Evolutionary conservation across 2,329 filamentous ascomycete species (phyloP).

Genomic region (Chaetomium globosum): DNA sequence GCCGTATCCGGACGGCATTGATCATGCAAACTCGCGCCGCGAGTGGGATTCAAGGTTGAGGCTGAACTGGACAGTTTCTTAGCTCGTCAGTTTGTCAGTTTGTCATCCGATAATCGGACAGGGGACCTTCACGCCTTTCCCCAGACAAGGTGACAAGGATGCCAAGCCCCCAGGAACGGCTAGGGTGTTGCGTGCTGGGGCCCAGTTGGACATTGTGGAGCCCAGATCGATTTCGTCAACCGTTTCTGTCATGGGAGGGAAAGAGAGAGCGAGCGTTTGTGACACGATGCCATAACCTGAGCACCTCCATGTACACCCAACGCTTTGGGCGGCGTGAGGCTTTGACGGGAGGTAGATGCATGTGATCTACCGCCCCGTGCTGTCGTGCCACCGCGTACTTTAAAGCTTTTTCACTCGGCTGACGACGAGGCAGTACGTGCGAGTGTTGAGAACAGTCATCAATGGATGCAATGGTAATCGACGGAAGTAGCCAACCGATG

Average conservation of each 20-base stretch:
- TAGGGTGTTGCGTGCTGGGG: not conserved
- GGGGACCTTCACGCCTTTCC: slow-evolving; percentile 19
- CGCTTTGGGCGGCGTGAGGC: not conserved
- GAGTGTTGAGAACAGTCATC: not conserved
- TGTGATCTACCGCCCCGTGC: not conserved
- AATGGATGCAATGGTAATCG: not conserved
- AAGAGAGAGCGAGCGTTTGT: not conserved
- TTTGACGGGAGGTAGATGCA: not conserved
- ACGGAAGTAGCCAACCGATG: slow-evolving; percentile 11
- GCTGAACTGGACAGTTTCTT: not conserved
- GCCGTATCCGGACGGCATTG: not conserved
- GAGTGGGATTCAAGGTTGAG: not conserved
- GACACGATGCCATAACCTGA: not conserved
- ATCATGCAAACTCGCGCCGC: not conserved
- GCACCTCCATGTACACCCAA: not conserved
- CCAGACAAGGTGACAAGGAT: slow-evolving; percentile 17
- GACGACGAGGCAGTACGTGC: not conserved
- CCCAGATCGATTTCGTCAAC: not conserved
- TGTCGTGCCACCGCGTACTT: not conserved
- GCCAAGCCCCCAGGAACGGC: slow-evolving; percentile 16
- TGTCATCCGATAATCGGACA: slow-evolving; percentile 18
- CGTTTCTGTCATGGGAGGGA: not conserved
- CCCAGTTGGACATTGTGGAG: not conserved
- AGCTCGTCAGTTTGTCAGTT: not conserved
- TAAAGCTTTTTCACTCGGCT: not conserved